phyloP scores from a whole-genome alignment of 2,329 filamentous ascomycete genomes.

The Sphaerulina musiva region DNA sequence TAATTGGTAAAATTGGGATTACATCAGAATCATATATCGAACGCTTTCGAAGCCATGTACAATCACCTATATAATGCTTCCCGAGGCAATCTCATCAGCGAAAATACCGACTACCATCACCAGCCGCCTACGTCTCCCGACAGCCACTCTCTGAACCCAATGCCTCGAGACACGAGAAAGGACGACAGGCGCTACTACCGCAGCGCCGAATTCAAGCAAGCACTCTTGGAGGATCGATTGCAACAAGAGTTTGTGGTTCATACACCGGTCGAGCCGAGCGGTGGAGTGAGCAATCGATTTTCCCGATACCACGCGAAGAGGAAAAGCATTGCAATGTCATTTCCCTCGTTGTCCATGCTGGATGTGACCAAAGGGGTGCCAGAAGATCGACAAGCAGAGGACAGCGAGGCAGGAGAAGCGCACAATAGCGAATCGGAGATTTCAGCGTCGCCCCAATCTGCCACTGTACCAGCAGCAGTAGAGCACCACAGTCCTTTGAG shows the following conservation, averaged over 20 bases:
- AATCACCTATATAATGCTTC: constrained; percentile 2
- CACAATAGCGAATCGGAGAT: background rate
- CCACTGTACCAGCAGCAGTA: background rate
- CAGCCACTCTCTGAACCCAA: constrained; percentile 7
- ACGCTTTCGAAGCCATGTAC: background rate
- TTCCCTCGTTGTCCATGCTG: constrained; percentile 5
- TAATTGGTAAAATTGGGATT: background rate
- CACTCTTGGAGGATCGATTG: constrained; percentile 15
- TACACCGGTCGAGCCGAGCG: background rate
- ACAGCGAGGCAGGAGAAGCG: background rate
- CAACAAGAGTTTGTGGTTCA: constrained; percentile 7
- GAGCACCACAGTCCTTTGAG: background rate
- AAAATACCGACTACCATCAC: background rate
- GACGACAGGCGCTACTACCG: constrained; percentile 19
- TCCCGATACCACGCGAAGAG: constrained; percentile 7
- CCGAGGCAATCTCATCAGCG: background rate
- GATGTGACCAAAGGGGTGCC: constrained; percentile 2
- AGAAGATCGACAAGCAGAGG: background rate
- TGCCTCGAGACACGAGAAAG: constrained; percentile 10
- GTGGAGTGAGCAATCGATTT: constrained; percentile 4
- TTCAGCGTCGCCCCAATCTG: background rate
- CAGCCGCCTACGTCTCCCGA: constrained; percentile 12
- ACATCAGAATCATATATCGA: background rate
- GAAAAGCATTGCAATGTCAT: constrained; percentile 11
- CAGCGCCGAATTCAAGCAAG: constrained; percentile 19